Percentiles rank a stretch among this genome's conserved stretches.
phyloP scores from a whole-genome alignment of 108 stramenopile genomes.

The Parmales sp. region DNA sequence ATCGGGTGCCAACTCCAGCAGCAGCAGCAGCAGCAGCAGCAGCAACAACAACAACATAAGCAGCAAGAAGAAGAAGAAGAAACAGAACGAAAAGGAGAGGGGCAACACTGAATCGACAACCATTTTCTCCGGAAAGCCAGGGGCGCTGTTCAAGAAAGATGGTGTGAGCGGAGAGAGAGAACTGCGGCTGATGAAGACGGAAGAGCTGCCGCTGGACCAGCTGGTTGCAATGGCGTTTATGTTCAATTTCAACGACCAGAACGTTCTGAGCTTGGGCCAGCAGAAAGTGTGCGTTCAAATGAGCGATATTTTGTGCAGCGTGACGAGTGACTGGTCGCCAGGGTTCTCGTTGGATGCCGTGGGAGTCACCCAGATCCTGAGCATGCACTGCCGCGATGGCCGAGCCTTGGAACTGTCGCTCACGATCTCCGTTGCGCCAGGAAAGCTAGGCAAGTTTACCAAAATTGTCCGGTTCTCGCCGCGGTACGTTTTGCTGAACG shows the following conservation, averaged over 20 bases:
- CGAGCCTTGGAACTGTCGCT: conserved; percentile 70
- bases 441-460: conserved; percentile 74
- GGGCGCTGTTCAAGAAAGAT: conserved; percentile 34
- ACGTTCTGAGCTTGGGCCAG: conserved; percentile 43
- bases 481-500: conserved; percentile 73
- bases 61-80: not conserved
- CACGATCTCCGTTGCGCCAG: conserved; percentile 74
- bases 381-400: conserved; percentile 72
- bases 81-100: not conserved
- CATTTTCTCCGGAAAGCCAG: conserved; percentile 63
- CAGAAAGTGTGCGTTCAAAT: conserved; percentile 69
- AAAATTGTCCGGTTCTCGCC: conserved; percentile 88
- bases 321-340: conserved; percentile 62
- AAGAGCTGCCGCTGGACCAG: conserved; percentile 58
- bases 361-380: conserved; percentile 86
- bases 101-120: conserved; percentile 27
- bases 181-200: conserved; percentile 42
- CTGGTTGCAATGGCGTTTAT: conserved; percentile 70
- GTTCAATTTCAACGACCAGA: conserved; percentile 83
- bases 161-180: not conserved
- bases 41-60: not conserved
- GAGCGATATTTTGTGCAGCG: conserved; percentile 35
- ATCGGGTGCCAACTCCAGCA: conserved; percentile 13
- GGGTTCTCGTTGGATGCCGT: conserved; percentile 86
- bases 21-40: not conserved